Conservation (phyloP, 2,329 filamentous ascomycete species). For the Metarhizium album region DNA sequence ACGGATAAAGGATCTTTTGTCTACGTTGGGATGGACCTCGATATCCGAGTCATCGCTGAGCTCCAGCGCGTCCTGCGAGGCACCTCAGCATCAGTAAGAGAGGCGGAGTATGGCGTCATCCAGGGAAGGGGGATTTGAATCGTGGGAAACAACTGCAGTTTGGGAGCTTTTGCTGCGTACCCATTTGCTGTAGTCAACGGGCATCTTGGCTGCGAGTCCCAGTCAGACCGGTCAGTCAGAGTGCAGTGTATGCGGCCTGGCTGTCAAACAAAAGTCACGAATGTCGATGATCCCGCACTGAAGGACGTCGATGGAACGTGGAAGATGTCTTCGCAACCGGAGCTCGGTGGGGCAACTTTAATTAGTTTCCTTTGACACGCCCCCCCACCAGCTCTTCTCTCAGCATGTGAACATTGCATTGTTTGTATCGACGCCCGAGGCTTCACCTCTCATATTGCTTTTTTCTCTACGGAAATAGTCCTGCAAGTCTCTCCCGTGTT, state of each 20-base stretch:
- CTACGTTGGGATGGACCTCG: constrained; percentile 97
- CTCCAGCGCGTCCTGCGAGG: constrained; percentile 71
- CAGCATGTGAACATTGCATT: not conserved
- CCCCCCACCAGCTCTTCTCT: not conserved
- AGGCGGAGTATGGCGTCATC: not conserved
- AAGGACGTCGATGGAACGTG: not conserved
- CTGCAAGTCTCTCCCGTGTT: constrained; percentile 1
- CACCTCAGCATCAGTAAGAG: not conserved
- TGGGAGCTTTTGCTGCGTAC: constrained; percentile 26
- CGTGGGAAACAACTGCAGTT: not conserved
- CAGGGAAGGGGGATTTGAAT: not conserved
- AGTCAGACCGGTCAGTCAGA: not conserved
- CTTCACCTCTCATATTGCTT: not conserved
- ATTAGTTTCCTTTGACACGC: too few species aligned
- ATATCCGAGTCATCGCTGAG: constrained; percentile 96
- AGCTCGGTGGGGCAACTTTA: not conserved
- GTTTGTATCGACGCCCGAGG: too few species aligned
- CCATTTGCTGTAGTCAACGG: constrained; percentile 59
- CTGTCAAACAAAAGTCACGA: not conserved
- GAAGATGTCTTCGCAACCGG: not conserved
- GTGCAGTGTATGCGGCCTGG: not conserved
- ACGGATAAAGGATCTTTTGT: constrained; percentile 96
- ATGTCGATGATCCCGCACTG: too few species aligned
- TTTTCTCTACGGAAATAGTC: not conserved
- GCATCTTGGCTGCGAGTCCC: constrained; percentile 25